Conservation (phyloP, 441 rosid species). For the Dalechampia spathulata region DNA sequence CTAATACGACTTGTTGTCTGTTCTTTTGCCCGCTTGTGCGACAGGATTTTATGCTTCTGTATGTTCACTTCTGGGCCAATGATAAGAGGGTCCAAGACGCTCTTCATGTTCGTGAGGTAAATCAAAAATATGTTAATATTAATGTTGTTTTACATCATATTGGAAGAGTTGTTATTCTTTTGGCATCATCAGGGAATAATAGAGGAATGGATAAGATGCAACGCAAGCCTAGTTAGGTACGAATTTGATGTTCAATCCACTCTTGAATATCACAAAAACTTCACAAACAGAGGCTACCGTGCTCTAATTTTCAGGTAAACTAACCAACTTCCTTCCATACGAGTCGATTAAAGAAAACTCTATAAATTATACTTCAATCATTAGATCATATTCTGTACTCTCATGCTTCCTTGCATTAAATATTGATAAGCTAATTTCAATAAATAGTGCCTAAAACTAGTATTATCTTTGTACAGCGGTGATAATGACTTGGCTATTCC, state of each 20-base stretch:
- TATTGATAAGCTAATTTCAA: too few relatives aligned
- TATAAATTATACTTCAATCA: too few relatives aligned
- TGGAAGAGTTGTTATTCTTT: too few relatives aligned
- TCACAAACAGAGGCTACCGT: neutral
- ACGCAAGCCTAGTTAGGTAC: constrained; percentile 1
- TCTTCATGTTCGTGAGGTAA: constrained; percentile 12
- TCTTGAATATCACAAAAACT: neutral
- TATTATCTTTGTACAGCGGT: constrained; percentile 20
- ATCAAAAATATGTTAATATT: too few relatives aligned
- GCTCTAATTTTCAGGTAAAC: constrained; percentile 24
- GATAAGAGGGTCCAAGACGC: constrained; percentile 5
- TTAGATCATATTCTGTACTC: too few relatives aligned
- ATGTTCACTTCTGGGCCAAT: constrained; percentile 6
- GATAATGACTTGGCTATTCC: constrained; percentile 38
- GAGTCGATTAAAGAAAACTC: too few relatives aligned
- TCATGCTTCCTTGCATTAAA: too few relatives aligned
- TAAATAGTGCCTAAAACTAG: neutral
- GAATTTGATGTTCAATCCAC: neutral
- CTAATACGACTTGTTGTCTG: too few relatives aligned
- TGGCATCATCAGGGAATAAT: constrained; percentile 7
- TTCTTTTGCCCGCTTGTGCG: too few relatives aligned
- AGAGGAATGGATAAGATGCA: constrained; percentile 10
- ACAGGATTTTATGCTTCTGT: constrained; percentile 8
- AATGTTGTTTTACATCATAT: too few relatives aligned
- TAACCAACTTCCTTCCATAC: neutral